phyloP scores from a whole-genome alignment of 2,329 filamentous ascomycete genomes.

The Colletotrichum limetticola region DNA sequence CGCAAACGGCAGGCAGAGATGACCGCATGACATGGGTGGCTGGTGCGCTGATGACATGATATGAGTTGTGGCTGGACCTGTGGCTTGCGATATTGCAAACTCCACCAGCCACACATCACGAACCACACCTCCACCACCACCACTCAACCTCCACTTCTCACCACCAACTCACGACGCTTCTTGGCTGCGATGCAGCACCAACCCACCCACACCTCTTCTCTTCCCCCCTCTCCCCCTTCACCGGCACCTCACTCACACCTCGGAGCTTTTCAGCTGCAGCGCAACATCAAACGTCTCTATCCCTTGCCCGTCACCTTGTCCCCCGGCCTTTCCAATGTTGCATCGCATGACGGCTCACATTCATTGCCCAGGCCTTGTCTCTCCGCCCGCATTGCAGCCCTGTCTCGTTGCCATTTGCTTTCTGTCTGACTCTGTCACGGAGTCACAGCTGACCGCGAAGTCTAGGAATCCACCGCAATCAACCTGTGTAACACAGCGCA shows the following conservation, averaged over 20 bases:
- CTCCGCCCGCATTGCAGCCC: background rate
- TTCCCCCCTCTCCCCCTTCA: background rate
- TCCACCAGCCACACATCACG: background rate
- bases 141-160: background rate
- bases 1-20: background rate
- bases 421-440: conserved; percentile 28
- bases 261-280: conserved; percentile 31
- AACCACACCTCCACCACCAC: background rate
- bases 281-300: conserved; percentile 17
- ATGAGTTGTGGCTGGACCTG: too few relatives aligned
- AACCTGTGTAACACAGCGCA: conserved; percentile 18
- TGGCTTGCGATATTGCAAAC: too few relatives aligned
- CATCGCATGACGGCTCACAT: conserved; percentile 10
- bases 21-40: background rate
- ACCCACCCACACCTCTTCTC: background rate
- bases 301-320: background rate
- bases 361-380: background rate
- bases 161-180: background rate
- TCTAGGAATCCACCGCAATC: conserved; percentile 29
- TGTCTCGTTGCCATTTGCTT: conserved; percentile 25
- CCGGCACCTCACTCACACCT: background rate
- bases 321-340: background rate
- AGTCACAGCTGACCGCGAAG: conserved; percentile 2
- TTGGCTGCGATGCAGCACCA: background rate
- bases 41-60: background rate